phyloP scores from a whole-genome alignment of 345 rosid species.

The Fremontodendron californicum region DNA sequence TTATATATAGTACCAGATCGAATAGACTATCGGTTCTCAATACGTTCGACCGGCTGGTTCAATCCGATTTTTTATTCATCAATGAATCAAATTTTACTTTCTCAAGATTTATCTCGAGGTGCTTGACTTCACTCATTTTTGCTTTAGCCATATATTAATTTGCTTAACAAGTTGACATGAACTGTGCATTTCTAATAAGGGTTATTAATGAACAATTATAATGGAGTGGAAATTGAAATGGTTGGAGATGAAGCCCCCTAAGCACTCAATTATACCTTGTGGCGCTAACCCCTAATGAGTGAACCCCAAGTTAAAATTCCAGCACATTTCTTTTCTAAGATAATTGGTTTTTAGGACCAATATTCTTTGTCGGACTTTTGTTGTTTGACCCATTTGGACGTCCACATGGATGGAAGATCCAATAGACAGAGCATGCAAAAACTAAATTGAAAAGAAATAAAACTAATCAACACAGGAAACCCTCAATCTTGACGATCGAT shows the following conservation, averaged over 20 bases:
- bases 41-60: too few relatives aligned
- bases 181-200: background rate
- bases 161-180: too few relatives aligned
- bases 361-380: background rate
- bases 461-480: background rate
- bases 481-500: background rate
- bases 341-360: background rate
- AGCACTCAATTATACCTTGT: constrained; percentile 20
- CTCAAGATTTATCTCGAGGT: too few relatives aligned
- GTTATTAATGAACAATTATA: background rate
- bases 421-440: background rate
- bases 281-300: constrained; percentile 23
- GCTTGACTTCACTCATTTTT: too few relatives aligned
- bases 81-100: too few relatives aligned
- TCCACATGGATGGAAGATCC: background rate
- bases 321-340: constrained; percentile 28
- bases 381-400: background rate
- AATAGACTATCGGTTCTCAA: too few relatives aligned
- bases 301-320: constrained; percentile 35
- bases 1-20: too few relatives aligned
- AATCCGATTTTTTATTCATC: too few relatives aligned
- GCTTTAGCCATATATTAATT: too few relatives aligned
- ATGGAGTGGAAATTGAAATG: background rate
- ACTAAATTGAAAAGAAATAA: background rate
- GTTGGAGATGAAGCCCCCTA: background rate